Evolutionary conservation across 257 asterid genomes (phyloP).

Genomic region (Echites panduratus): DNA sequence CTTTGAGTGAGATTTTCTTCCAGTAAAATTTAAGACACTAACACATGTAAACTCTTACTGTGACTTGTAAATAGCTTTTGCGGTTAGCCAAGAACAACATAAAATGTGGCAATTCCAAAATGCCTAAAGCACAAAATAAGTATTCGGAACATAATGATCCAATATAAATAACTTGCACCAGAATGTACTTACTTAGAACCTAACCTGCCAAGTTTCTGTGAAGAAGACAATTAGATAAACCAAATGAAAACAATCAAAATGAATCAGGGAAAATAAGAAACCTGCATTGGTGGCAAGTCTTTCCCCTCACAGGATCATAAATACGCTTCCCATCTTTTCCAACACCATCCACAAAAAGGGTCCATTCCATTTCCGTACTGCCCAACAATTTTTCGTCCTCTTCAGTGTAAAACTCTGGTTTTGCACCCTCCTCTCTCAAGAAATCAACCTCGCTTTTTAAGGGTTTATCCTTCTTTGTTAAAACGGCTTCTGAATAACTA

Average conservation of each 20-base stretch:
- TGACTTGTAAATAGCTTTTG: background rate
- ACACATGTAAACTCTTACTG: background rate
- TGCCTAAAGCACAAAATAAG: background rate
- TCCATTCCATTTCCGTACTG: constrained; percentile 71
- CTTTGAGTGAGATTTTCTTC: background rate
- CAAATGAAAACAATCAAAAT: background rate
- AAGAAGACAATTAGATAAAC: background rate
- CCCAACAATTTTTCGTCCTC: constrained; percentile 87
- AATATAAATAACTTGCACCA: background rate
- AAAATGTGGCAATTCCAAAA: background rate
- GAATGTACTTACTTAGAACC: background rate
- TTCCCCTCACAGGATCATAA: constrained; percentile 76
- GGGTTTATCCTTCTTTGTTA: constrained; percentile 32
- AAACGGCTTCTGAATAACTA: constrained; percentile 54
- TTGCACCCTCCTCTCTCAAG: constrained; percentile 62
- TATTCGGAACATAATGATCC: background rate
- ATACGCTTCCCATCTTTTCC: constrained; percentile 82
- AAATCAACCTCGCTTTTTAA: constrained; percentile 23
- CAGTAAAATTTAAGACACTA: background rate
- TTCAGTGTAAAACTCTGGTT: constrained; percentile 77
- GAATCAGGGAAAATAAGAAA: constrained; percentile 6
- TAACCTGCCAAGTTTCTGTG: background rate
- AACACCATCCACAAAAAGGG: constrained; percentile 77
- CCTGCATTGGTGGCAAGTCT: constrained; percentile 99
- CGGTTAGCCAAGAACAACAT: background rate